A percentile compares a stretch with the other conserved stretches of the same genome.
These are phyloP conservation scores for Globomyces pollinis-pini DNA, from an alignment of 192 early-diverging fungal genomes.

Conservation along the genomic window DNA sequence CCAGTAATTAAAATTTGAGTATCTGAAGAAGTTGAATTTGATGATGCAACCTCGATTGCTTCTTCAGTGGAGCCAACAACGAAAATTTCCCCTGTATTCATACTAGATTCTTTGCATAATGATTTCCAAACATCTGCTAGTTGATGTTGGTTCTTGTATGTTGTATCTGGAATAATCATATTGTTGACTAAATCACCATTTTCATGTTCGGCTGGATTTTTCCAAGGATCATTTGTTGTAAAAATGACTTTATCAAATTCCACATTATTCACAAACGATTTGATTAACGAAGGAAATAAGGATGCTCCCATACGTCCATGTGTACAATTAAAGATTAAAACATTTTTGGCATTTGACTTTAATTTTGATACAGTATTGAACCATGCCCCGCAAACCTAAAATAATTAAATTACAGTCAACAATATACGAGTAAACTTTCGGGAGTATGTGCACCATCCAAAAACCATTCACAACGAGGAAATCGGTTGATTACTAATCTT, in stretches of 20 bases:
- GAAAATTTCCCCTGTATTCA: conserved; percentile 16
- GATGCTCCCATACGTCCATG: conserved; percentile 57
- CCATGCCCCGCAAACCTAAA: conserved; percentile 44
- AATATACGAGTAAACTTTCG: conserved; percentile 71
- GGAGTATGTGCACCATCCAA: conserved; percentile 93
- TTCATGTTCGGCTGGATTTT: conserved; percentile 2
- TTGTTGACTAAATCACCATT: conserved; percentile 62
- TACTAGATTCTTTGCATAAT: conserved; percentile 17
- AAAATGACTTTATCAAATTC: conserved; percentile 66
- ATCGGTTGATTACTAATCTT: conserved; percentile 40
- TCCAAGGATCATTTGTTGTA: conserved; percentile 60
- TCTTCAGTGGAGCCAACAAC: conserved; percentile 56
- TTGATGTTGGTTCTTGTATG: conserved; percentile 40
- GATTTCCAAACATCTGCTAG: conserved; percentile 50
- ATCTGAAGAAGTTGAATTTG: neutral
- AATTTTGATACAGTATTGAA: conserved; percentile 30
- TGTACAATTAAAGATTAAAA: conserved; percentile 86
- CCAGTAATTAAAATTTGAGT: conserved; percentile 79
- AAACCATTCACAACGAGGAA: conserved; percentile 57
- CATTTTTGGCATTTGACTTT: conserved; percentile 22
- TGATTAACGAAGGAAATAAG: conserved; percentile 61
- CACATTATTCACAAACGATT: conserved; percentile 27
- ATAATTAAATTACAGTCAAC: conserved; percentile 13
- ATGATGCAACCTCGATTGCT: conserved; percentile 45
- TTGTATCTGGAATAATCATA: conserved; percentile 47